Evolutionary conservation across 192 early-diverging fungal genomes (phyloP), one percentile per base, ranked within the genome.

Genomic region (Cetraspora pellucida): DNA sequence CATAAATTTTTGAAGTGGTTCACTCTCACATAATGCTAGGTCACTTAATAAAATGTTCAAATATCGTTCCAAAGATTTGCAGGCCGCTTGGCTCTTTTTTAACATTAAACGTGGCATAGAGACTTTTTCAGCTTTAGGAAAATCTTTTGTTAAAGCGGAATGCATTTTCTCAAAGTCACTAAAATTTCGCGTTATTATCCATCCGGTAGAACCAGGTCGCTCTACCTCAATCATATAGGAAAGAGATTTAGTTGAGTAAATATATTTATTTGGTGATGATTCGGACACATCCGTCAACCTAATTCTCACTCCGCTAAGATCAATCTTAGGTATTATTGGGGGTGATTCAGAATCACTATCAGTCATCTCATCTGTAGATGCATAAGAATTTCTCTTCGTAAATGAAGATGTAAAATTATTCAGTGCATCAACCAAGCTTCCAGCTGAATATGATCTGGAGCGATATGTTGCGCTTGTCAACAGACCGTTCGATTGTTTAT

Each of bases 171-270:
- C 70, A 72, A 72, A 72, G 37, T 72, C 70, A 31, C 7, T 11
- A 57, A 55, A 72, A 43, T n/a, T 72, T 55, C 70, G 28, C n/a
- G 70, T 72, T 50, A 72, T 72, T 31, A 72, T 72, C 70, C 70
- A 72, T 21, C 70, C 70, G 2, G 70, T 72, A 10, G 70, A 72
- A 55, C 70, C 70, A 30, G 70, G 70, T 72, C 54, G 70, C 27
- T 72, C 70, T 27, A 72, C 70, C 55, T 72, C 50, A 30, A 72
- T 72, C 70, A 72, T 72, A 45, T 72, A 72, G 23, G 21, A 17
- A 5, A 72, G 31, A n/a, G 47, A 55, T 43, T 72, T 72, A 5
- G 47, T 52, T 21, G 31, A 57, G 37, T 57, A 57, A 55, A 72
- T 72, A 55, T 43, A 43, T 31, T 72, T 72, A 72, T 72, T 72